These are phyloP conservation scores for Paramecium sexaurelia DNA, from an alignment of 73 alveolate species.

Conservation along the genomic window DNA sequence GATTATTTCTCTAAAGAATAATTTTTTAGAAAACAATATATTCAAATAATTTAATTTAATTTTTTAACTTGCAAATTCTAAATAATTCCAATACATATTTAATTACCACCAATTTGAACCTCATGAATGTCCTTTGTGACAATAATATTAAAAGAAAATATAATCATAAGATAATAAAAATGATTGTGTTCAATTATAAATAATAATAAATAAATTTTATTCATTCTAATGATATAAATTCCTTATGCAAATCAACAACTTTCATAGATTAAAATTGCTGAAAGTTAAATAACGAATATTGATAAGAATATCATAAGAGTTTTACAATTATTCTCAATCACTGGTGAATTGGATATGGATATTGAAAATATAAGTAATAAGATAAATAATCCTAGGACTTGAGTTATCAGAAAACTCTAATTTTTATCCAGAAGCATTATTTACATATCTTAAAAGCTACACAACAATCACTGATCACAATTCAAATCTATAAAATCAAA, in stretches of 20 bases:
- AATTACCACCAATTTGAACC: too few species aligned
- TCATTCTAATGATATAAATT: not conserved
- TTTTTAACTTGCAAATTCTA: too few species aligned
- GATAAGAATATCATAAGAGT: not conserved
- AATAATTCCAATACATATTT: too few species aligned
- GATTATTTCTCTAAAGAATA: too few species aligned
- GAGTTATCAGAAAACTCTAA: constrained; percentile 5
- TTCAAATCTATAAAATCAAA: not conserved
- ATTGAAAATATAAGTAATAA: not conserved
- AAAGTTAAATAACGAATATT: not conserved
- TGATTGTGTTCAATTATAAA: not conserved
- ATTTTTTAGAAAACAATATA: not conserved
- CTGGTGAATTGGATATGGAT: not conserved
- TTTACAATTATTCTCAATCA: not conserved
- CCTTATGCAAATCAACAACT: constrained; percentile 10
- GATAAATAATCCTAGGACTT: not conserved
- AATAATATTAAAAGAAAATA: too few species aligned
- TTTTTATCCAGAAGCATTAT: constrained; percentile 26
- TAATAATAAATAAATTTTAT: not conserved
- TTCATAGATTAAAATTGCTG: not conserved
- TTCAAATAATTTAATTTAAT: too few species aligned
- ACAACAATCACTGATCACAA: too few species aligned
- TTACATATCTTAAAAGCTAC: not conserved
- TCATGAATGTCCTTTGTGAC: too few species aligned
- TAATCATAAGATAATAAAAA: not conserved